Evolutionary conservation across 140 eudicot species (phyloP).

Genomic region (Bidens hawaiensis): DNA sequence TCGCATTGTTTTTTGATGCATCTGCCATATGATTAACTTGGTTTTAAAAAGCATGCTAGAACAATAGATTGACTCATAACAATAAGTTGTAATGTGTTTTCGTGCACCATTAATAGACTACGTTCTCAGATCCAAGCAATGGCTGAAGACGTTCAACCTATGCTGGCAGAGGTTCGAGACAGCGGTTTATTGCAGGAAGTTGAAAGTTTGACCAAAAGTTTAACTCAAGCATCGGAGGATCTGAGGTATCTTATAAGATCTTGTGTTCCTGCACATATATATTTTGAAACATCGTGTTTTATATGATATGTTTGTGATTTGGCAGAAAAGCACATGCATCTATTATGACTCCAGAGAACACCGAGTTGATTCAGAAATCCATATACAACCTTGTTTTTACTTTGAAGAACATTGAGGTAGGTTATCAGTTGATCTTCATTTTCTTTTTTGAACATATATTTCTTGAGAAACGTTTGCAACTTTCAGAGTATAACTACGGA

Average conservation of each 20-base stretch:
- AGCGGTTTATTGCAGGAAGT: slow-evolving; percentile 87
- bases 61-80: neutral
- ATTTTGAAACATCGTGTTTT: neutral
- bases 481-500: slow-evolving; percentile 85
- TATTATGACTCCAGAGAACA: slow-evolving; percentile 81
- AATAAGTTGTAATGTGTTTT: neutral
- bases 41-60: too few species aligned
- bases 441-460: neutral
- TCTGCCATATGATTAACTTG: too few species aligned
- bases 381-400: slow-evolving; percentile 76
- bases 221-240: slow-evolving; percentile 78
- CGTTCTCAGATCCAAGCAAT: slow-evolving; percentile 76
- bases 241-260: slow-evolving; percentile 47
- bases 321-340: slow-evolving; percentile 75
- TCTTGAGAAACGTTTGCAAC: neutral
- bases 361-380: slow-evolving; percentile 77
- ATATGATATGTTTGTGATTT: neutral
- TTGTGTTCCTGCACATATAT: neutral
- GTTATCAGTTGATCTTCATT: neutral
- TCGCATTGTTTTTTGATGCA: too few species aligned
- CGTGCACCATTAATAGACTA: slow-evolving; percentile 15
- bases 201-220: slow-evolving; percentile 81
- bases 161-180: slow-evolving; percentile 78
- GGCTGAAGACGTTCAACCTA: slow-evolving; percentile 86
- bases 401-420: slow-evolving; percentile 82